Conservation (phyloP, 2,329 filamentous ascomycete species). For the Colletotrichum endophyticum region DNA sequence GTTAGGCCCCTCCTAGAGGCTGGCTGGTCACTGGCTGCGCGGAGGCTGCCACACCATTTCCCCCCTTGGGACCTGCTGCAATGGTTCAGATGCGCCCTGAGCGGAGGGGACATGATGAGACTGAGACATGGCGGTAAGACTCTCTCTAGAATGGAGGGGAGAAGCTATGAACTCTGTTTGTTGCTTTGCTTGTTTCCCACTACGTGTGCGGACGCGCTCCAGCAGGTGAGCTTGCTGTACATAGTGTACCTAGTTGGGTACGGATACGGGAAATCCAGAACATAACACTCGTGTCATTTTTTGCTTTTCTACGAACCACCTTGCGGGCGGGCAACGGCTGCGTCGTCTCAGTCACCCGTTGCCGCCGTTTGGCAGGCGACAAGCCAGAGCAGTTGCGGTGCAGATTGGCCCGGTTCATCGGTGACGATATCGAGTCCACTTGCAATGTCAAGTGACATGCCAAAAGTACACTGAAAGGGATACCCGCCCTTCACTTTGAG, state of each 20-base stretch:
- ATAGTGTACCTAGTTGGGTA: background rate
- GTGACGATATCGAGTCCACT: background rate
- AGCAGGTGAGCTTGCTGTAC: background rate
- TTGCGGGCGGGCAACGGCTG: background rate
- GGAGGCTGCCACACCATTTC: constrained; percentile 14
- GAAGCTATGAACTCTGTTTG: constrained; percentile 18
- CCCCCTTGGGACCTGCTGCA: background rate
- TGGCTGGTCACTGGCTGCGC: background rate
- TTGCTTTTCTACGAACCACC: background rate
- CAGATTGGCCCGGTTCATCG: background rate
- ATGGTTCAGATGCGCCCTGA: constrained; percentile 17
- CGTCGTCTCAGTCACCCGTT: background rate
- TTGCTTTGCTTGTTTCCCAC: background rate
- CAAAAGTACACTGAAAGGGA: background rate
- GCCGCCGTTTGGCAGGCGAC: background rate
- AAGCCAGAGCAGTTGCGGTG: background rate
- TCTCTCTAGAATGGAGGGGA: background rate
- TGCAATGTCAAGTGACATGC: background rate
- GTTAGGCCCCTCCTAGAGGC: constrained; percentile 1
- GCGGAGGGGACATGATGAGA: constrained; percentile 13
- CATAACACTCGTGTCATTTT: background rate
- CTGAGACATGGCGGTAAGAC: constrained; percentile 19
- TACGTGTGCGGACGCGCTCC: background rate
- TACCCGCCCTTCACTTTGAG: background rate
- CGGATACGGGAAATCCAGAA: background rate